A percentile compares a stretch with the other conserved stretches of the same genome.
phyloP scores from a whole-genome alignment of 2,329 filamentous ascomycete species.

The Grosmannia penicillata region DNA sequence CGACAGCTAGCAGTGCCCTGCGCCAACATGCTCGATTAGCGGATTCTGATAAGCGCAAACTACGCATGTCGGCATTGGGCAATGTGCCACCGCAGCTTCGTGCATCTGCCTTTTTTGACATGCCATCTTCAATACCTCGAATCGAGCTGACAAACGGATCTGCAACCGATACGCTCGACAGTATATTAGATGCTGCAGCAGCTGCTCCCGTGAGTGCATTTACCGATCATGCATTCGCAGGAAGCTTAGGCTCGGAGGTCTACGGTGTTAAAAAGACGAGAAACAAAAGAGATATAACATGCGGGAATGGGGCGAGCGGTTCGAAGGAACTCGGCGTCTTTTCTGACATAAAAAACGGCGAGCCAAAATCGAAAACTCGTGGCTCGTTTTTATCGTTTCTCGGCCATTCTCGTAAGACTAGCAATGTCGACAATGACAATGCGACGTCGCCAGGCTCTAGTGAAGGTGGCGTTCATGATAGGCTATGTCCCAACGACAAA shows the following conservation, averaged over 20 bases:
- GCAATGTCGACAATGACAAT: too few species aligned
- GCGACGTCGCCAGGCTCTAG: not conserved
- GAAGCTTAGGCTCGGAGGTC: conserved; percentile 58
- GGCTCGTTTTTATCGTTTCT: not conserved
- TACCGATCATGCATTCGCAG: conserved; percentile 74
- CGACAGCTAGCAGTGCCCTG: conserved; percentile 8
- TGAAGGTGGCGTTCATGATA: too few species aligned
- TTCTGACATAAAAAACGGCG: not conserved
- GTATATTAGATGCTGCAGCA: conserved; percentile 79
- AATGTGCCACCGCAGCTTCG: conserved; percentile 68
- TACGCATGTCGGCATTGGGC: conserved; percentile 21
- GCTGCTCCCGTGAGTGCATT: conserved; percentile 81
- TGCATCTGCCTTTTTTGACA: conserved; percentile 83
- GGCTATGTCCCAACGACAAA: too few species aligned
- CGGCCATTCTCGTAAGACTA: too few species aligned
- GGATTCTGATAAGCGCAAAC: conserved; percentile 22
- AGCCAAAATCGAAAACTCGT: not conserved
- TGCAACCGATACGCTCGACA: conserved; percentile 77
- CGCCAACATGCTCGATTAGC: conserved; percentile 16
- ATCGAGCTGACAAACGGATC: conserved; percentile 60
- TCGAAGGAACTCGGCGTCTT: too few species aligned
- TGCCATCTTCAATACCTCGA: conserved; percentile 34
- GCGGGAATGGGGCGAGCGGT: too few species aligned
- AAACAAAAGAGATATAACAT: conserved; percentile 17
- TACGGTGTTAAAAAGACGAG: conserved; percentile 49